A percentile compares a stretch with the other conserved stretches of the same genome.
Evolutionary conservation across 345 rosid species (phyloP).

Genomic region (Cardamine resedifolia): DNA sequence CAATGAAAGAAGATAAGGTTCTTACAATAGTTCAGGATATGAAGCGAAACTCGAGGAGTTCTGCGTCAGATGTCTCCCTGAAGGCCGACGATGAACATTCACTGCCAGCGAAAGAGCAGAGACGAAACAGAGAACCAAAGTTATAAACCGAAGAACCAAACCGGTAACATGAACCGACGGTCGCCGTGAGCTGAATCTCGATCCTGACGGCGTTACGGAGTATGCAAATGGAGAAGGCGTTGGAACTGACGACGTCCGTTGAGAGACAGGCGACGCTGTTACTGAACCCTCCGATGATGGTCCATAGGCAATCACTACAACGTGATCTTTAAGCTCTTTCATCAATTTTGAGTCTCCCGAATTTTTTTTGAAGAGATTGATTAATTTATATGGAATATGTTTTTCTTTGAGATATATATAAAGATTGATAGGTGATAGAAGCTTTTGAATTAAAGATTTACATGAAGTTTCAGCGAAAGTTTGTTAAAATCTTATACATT

Average conservation of each 20-base stretch:
- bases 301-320: slow-evolving; percentile 36
- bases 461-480: slow-evolving; percentile 31
- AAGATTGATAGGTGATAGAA: neutral
- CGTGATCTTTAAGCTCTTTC: slow-evolving; percentile 34
- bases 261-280: slow-evolving; percentile 32
- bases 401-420: neutral
- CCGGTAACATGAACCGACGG: slow-evolving; percentile 33
- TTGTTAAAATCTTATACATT: slow-evolving; percentile 7
- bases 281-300: slow-evolving; percentile 50
- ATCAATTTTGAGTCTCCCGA: slow-evolving; percentile 1
- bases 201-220: slow-evolving; percentile 45
- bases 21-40: slow-evolving; percentile 60
- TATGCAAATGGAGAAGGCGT: slow-evolving; percentile 63
- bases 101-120: slow-evolving; percentile 64
- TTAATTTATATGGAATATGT: neutral
- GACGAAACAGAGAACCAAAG: slow-evolving; percentile 53
- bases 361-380: neutral
- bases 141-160: slow-evolving; percentile 54
- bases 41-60: slow-evolving; percentile 48
- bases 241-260: slow-evolving; percentile 42
- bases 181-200: slow-evolving; percentile 36
- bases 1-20: slow-evolving; percentile 23
- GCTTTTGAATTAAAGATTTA: neutral
- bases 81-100: slow-evolving; percentile 34
- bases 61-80: slow-evolving; percentile 33